These are phyloP conservation scores for Berberis vulgaris DNA, from an alignment of 164 flowering plant species.

Conservation along the genomic window DNA sequence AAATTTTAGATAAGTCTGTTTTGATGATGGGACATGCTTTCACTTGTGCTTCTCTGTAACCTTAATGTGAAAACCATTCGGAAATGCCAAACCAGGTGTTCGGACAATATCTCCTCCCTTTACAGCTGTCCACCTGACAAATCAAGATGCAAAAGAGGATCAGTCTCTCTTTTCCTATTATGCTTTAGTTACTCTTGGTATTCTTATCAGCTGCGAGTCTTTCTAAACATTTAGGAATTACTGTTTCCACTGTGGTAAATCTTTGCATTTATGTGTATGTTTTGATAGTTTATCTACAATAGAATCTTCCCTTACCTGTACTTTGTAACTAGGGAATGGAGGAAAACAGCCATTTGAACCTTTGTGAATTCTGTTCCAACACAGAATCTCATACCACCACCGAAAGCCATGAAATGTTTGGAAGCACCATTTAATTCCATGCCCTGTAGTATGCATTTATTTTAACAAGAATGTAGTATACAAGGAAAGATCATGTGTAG, in stretches of 20 bases:
- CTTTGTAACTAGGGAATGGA: constrained; percentile 31
- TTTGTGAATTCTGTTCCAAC: constrained; percentile 38
- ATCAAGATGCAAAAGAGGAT: neutral
- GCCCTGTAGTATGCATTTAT: constrained; percentile 16
- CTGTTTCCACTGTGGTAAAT: too few species aligned
- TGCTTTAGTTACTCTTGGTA: neutral
- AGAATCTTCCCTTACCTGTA: constrained; percentile 24
- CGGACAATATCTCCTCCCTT: constrained; percentile 74
- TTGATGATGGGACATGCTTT: constrained; percentile 7
- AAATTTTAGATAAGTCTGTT: neutral
- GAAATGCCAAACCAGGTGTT: constrained; percentile 87
- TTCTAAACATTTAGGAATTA: too few species aligned
- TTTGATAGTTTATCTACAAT: neutral
- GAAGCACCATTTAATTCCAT: constrained; percentile 21
- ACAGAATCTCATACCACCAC: constrained; percentile 44
- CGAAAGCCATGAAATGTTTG: constrained; percentile 41
- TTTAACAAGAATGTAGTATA: neutral
- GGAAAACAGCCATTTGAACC: constrained; percentile 32
- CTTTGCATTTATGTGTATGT: neutral
- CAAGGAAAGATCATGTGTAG: neutral
- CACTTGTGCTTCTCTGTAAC: constrained; percentile 30
- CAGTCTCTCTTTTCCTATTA: constrained; percentile 8
- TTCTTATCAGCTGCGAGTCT: too few species aligned
- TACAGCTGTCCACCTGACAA: constrained; percentile 60
- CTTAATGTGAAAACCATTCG: constrained; percentile 62